Base-by-base conservation (phyloP, 1,284 basidiomycete genomes). In the Sphaerobolus stellatus region DNA sequence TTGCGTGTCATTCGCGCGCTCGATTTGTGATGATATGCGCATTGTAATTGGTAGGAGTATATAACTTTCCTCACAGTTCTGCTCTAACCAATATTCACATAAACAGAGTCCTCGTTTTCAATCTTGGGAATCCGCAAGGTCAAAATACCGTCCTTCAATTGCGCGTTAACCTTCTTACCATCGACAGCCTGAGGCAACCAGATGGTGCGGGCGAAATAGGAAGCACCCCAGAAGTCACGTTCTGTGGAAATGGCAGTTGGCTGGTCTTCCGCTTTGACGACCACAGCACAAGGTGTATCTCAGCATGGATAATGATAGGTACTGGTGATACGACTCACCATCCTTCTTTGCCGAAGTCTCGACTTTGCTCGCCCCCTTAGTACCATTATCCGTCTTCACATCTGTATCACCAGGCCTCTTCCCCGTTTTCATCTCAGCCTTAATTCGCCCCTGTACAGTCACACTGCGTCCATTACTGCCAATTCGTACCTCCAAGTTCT, bases 161-260 rank as follows among this genome's bases (percentile, higher is more conserved):
- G 86, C 11, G 88, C 88, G 1, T 73, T 70, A 18, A 90, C 82
- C 56, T 75, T 78, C 40, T 71, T 72, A 38, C 72, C 69, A 61
- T 90, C 83, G 0, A 88, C 75, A 4, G 82, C 75, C 4, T 75
- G 76, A 33, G 88, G 85, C 25, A 91, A 75, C 79, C 83, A 84
- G 24, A 90, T 76, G 0, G 84, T 90, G 45, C 86, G 79, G 18
- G 78, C 77, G 66, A 90, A 90, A 5, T 75, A 69, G 6, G 80
- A 70, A 36, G 76, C 76, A 29, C 78, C 74, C 13, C 79, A 74
- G 63, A 82, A 83, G 22, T 75, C 70, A 33, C 85, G 80, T 64
- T 89, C 85, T 3, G 76, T 69, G 2, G 83, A 74, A 48, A 88
- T 70, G 57, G 80, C 77, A 36, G 72, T 78, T 48, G 72, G 62